phyloP scores from a whole-genome alignment of 2,329 filamentous ascomycete genomes.

The Pseudogymnoascus sp. region DNA sequence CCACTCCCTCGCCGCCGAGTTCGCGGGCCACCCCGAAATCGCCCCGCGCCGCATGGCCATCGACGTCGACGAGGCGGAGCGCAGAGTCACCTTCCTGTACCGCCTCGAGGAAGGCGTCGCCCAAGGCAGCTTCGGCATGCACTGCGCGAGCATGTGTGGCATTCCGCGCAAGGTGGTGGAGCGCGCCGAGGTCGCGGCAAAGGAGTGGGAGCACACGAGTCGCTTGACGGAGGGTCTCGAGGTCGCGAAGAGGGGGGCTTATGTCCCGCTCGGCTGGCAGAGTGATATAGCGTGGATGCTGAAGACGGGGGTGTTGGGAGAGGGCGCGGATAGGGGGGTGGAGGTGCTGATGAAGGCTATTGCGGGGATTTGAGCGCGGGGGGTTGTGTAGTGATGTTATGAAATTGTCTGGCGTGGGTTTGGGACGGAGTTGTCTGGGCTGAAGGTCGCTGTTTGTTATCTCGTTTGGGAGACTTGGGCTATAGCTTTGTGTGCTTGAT shows the following conservation, averaged over 20 bases:
- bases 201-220: constrained; percentile 92
- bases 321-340: constrained; percentile 43
- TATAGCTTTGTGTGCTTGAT: background rate
- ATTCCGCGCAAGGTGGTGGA: constrained; percentile 78
- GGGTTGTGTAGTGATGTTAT: background rate
- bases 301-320: constrained; percentile 41
- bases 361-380: constrained; percentile 40
- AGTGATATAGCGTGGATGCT: constrained; percentile 80
- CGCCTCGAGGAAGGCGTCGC: constrained; percentile 88
- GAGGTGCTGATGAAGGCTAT: constrained; percentile 54
- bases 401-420: background rate
- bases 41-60: constrained; percentile 86
- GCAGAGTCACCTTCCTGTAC: constrained; percentile 93
- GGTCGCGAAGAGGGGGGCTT: constrained; percentile 66
- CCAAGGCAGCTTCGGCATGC: constrained; percentile 97
- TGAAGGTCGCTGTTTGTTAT: background rate
- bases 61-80: constrained; percentile 73
- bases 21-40: constrained; percentile 82
- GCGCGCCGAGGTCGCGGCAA: constrained; percentile 77
- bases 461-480: background rate
- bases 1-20: constrained; percentile 86
- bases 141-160: constrained; percentile 96
- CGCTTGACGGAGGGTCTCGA: constrained; percentile 82
- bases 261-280: constrained; percentile 75
- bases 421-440: background rate